phyloP scores from a whole-genome alignment of 129 eudicot genomes.

The Tanacetum coccineum region DNA sequence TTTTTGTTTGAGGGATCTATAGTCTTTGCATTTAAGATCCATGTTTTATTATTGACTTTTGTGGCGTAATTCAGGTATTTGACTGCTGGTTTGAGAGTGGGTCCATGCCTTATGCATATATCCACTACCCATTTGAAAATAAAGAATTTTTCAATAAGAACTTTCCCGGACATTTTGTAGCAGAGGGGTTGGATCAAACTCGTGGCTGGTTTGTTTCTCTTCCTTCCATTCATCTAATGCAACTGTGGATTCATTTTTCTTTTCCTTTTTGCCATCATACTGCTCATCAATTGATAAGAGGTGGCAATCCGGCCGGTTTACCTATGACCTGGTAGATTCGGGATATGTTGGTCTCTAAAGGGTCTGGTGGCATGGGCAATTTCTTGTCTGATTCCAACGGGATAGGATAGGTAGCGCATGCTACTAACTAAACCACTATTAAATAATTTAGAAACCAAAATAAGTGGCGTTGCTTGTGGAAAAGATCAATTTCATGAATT shows the following conservation, averaged over 20 bases:
- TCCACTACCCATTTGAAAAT: conserved; percentile 92
- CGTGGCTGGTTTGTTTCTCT: conserved; percentile 74
- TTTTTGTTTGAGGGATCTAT: neutral
- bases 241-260: neutral
- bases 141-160: conserved; percentile 63
- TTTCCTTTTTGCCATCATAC: neutral
- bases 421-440: too few species aligned
- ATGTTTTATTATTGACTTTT: neutral
- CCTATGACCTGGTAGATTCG: too few species aligned
- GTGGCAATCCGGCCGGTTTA: too few species aligned
- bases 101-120: conserved; percentile 92
- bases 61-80: conserved; percentile 52
- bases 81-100: conserved; percentile 99
- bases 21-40: neutral
- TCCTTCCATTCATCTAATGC: neutral
- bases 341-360: too few species aligned
- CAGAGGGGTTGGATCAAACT: conserved; percentile 94
- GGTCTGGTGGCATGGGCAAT: too few species aligned
- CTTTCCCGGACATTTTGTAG: conserved; percentile 94
- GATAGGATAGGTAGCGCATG: too few species aligned
- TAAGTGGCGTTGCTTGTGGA: too few species aligned
- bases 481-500: too few species aligned
- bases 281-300: too few species aligned
- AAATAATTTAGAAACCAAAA: too few species aligned
- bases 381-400: too few species aligned